phyloP scores from a whole-genome alignment of 495 filamentous ascomycete genomes.

The Polyplosphaeria fusca region DNA sequence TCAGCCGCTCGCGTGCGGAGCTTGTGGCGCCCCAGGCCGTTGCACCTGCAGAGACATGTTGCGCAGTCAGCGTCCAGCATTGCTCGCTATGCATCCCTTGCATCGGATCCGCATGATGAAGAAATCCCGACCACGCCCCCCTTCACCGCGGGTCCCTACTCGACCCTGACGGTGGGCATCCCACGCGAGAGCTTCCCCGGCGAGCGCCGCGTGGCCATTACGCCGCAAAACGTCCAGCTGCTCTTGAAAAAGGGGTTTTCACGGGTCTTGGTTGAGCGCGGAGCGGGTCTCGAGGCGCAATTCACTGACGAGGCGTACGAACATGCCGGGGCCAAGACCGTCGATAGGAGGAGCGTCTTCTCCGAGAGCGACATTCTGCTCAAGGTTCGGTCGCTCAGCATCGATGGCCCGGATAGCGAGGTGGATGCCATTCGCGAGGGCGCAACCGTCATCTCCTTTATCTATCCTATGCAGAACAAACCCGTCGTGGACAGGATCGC shows the following conservation, averaged over 20 bases:
- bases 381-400: conserved; percentile 70
- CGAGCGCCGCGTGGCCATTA: conserved; percentile 76
- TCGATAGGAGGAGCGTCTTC: conserved; percentile 62
- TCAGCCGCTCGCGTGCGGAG: conserved; percentile 7
- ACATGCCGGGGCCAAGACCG: conserved; percentile 67
- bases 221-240: conserved; percentile 71
- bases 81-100: conserved; percentile 29
- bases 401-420: conserved; percentile 53
- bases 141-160: conserved; percentile 58
- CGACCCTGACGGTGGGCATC: conserved; percentile 64
- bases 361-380: conserved; percentile 68
- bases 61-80: conserved; percentile 14
- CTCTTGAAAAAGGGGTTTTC: conserved; percentile 76
- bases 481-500: conserved; percentile 65
- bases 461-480: conserved; percentile 72
- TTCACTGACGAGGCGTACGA: conserved; percentile 69
- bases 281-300: conserved; percentile 69
- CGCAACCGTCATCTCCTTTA: conserved; percentile 68
- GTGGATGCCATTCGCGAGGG: conserved; percentile 58
- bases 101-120: conserved; percentile 29
- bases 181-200: conserved; percentile 66
- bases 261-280: conserved; percentile 68
- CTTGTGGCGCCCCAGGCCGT: conserved; percentile 14
- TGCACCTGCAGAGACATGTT: conserved; percentile 27
- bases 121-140: conserved; percentile 25